These are phyloP conservation scores for Fusarium coicis DNA, from an alignment of 2,329 filamentous ascomycete species.

Conservation along the genomic window DNA sequence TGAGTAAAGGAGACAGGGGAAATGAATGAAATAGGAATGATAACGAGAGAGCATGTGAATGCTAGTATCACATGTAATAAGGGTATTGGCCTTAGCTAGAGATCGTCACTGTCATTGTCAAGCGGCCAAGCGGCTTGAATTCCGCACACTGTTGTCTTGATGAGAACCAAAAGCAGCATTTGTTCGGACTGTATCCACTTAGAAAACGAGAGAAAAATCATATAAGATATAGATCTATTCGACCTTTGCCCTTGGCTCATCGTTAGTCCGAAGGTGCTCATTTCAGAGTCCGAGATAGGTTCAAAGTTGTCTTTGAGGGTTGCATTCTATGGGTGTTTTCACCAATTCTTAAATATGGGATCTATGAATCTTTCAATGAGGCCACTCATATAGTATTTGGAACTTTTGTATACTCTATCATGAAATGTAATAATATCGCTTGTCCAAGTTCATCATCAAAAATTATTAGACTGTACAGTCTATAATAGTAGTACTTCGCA, in stretches of 20 bases:
- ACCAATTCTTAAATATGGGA: neutral
- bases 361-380: rapidly evolving
- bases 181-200: neutral
- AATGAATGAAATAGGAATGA: neutral
- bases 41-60: neutral
- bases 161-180: neutral
- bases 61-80: slow-evolving; percentile 12
- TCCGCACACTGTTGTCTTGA: neutral
- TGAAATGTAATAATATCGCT: neutral
- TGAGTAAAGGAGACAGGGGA: neutral
- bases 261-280: neutral
- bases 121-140: neutral
- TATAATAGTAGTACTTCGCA: neutral
- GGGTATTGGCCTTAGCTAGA: neutral
- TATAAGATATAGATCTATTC: neutral
- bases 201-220: no score
- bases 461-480: neutral
- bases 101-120: neutral
- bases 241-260: neutral
- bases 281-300: neutral
- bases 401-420: neutral
- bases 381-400: neutral
- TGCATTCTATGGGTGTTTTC: neutral
- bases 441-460: neutral
- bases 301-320: neutral